A percentile compares a stretch with the other conserved stretches of the same genome.
Conservation (phyloP, 2,329 filamentous ascomycete genomes). For the Claviceps monticola region DNA sequence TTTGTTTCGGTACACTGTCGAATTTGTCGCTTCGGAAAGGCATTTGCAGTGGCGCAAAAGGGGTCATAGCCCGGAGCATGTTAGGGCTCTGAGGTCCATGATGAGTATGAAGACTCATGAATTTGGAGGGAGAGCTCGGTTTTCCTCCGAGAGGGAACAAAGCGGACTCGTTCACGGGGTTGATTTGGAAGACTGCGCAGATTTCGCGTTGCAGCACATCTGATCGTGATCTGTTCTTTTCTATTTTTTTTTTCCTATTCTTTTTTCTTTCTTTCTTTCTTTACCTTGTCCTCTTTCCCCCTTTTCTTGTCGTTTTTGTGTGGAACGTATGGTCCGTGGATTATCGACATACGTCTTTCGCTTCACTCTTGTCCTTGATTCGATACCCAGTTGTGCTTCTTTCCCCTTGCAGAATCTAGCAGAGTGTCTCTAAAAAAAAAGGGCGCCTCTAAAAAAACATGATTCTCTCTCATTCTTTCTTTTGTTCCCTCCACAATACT, state of each 20-base stretch:
- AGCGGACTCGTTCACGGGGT: background rate
- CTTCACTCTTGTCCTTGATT: too few species aligned
- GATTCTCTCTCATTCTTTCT: too few species aligned
- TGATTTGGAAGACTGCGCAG: background rate
- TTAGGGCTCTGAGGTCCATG: background rate
- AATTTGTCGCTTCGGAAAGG: conserved; percentile 3
- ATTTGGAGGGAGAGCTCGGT: background rate
- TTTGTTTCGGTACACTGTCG: conserved; percentile 1
- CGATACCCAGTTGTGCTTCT: too few species aligned
- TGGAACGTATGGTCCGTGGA: too few species aligned
- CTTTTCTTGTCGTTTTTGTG: background rate
- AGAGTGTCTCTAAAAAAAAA: too few species aligned
- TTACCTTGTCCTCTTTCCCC: background rate
- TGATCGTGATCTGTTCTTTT: background rate
- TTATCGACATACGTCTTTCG: too few species aligned
- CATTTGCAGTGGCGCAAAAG: conserved; percentile 2
- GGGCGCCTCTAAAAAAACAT: too few species aligned
- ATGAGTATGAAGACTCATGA: background rate
- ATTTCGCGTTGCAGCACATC: conserved; percentile 3
- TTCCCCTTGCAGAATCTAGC: too few species aligned
- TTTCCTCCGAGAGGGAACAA: background rate
- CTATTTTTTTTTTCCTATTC: background rate
- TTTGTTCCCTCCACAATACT: too few species aligned
- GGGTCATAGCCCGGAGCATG: conserved; percentile 3
- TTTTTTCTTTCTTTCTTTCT: background rate